Conservation (phyloP, 148 eudicot genomes). For the Arbutus unedo region DNA sequence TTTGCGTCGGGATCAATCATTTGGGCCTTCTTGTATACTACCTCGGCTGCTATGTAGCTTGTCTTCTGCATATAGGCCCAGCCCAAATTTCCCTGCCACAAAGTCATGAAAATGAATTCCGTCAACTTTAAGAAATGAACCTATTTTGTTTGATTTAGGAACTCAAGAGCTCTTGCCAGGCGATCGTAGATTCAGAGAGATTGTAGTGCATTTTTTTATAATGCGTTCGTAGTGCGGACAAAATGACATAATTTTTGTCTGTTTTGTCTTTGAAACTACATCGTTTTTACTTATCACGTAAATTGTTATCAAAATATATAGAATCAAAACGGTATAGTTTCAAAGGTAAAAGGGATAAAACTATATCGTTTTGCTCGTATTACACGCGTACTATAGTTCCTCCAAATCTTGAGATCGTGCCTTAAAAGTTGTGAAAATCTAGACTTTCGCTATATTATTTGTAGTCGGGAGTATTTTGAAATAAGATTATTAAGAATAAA, state of each 20-base stretch:
- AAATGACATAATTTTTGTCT: no score
- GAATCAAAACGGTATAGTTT: no score
- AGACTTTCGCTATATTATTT: neutral
- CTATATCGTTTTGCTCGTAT: no score
- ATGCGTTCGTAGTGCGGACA: neutral
- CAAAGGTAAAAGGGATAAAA: no score
- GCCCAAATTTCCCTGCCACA: constrained; percentile 49
- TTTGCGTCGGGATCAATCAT: constrained; percentile 47
- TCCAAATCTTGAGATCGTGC: neutral
- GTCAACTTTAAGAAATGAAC: neutral
- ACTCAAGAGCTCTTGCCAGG: no score
- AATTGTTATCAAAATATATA: no score
- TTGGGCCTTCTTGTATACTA: constrained; percentile 45
- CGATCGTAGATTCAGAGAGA: no score
- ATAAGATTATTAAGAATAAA: neutral
- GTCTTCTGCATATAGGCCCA: constrained; percentile 55
- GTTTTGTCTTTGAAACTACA: no score
- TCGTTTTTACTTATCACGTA: no score
- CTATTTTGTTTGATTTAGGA: no score
- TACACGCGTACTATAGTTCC: no score
- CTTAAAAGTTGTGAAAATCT: neutral
- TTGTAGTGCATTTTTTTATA: no score
- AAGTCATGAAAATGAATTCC: neutral
- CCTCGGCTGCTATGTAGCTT: constrained; percentile 44
- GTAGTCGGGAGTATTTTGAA: neutral